A percentile compares a stretch with the other conserved stretches of the same genome.
phyloP scores from a whole-genome alignment of 2,329 filamentous ascomycete genomes.

The Gyromitra esculenta region DNA sequence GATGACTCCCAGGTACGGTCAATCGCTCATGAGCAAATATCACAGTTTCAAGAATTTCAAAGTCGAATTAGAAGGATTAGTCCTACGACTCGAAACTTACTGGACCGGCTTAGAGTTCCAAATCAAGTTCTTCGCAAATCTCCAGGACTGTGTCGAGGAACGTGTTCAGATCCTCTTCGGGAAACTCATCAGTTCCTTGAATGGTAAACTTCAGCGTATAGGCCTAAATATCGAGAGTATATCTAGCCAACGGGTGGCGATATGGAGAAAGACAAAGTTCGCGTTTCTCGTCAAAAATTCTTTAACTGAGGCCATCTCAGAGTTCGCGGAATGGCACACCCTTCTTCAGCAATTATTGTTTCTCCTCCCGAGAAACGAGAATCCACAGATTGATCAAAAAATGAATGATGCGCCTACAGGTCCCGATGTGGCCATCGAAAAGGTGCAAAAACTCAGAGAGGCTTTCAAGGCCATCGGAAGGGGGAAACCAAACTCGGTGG shows the following conservation, averaged over 20 bases:
- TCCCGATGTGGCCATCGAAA: constrained; percentile 11
- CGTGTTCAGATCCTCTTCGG: constrained; percentile 41
- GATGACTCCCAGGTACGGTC: constrained; percentile 26
- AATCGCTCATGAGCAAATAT: constrained; percentile 34
- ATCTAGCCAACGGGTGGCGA: constrained; percentile 9
- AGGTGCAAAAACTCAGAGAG: constrained; percentile 46
- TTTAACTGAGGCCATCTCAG: constrained; percentile 58
- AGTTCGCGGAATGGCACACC: constrained; percentile 59
- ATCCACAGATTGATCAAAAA: constrained; percentile 56
- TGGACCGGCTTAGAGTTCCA: constrained; percentile 50
- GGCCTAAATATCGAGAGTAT: constrained; percentile 47
- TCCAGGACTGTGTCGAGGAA: constrained; percentile 36
- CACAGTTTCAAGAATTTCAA: constrained; percentile 31
- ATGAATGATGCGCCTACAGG: constrained; percentile 14
- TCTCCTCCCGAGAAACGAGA: constrained; percentile 57
- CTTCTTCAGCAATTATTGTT: constrained; percentile 60
- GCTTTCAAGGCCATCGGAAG: constrained; percentile 22
- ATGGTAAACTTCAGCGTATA: constrained; percentile 43
- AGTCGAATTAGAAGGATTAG: constrained; percentile 13
- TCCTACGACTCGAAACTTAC: constrained; percentile 38
- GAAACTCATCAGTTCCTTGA: constrained; percentile 41
- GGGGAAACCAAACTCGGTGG: not conserved
- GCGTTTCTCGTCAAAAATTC: constrained; percentile 51
- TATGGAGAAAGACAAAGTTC: constrained; percentile 31
- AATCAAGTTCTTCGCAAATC: constrained; percentile 41